Conservation (phyloP, 2,329 filamentous ascomycete species). For the Magnaporthales sp. region DNA sequence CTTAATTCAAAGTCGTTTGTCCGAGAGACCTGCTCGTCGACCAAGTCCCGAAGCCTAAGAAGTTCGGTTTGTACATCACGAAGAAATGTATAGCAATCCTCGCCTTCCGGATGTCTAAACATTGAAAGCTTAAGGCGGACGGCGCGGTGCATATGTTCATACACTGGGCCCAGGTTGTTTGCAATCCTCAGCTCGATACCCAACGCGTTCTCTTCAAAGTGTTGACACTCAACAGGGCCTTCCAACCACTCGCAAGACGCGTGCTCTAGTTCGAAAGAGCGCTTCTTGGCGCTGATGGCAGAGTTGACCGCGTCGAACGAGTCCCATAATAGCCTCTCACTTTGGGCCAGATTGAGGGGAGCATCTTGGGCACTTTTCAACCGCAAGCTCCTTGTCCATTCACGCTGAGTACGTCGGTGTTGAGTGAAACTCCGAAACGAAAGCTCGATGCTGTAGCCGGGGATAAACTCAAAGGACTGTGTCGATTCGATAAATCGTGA, state of each 20-base stretch:
- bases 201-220: constrained; percentile 33
- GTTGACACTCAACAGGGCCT: constrained; percentile 27
- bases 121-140: constrained; percentile 34
- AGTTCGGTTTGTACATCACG: constrained; percentile 28
- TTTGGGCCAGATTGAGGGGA: constrained; percentile 35
- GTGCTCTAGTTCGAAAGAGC: constrained; percentile 30
- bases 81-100: constrained; percentile 36
- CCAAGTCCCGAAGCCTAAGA: constrained; percentile 25
- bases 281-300: constrained; percentile 29
- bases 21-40: constrained; percentile 30
- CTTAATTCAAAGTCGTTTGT: constrained; percentile 40
- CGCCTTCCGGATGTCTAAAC: constrained; percentile 31
- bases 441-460: constrained; percentile 41
- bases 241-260: constrained; percentile 24
- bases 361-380: constrained; percentile 38
- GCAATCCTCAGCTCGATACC: constrained; percentile 34
- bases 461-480: constrained; percentile 35
- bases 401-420: constrained; percentile 20
- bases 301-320: constrained; percentile 31
- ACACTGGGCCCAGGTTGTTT: constrained; percentile 41
- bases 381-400: constrained; percentile 30
- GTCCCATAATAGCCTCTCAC: constrained; percentile 38
- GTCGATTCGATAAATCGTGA: constrained; percentile 33
- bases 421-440: constrained; percentile 33
- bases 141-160: constrained; percentile 32